These are phyloP conservation scores for Nicotiana knightiana DNA, from an alignment of 257 asterid genomes.

Conservation along the genomic window DNA sequence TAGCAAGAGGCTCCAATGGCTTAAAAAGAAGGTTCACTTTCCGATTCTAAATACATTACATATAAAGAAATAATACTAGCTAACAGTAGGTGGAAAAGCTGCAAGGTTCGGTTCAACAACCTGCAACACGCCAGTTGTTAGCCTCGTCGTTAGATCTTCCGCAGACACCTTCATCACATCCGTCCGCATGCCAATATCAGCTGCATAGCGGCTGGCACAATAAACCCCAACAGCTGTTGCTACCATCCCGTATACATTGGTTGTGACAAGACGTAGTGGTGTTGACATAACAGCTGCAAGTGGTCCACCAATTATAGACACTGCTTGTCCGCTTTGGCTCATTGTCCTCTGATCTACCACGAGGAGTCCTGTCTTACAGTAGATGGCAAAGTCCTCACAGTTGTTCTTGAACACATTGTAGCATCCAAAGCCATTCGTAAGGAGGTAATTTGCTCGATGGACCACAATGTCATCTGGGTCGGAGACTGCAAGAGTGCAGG, in stretches of 20 bases:
- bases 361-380: slow-evolving; percentile 91
- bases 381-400: slow-evolving; percentile 91
- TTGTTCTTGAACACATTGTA: slow-evolving; percentile 80
- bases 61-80: slow-evolving; percentile 12
- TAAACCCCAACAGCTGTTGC: slow-evolving; percentile 73
- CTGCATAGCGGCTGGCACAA: slow-evolving; percentile 79
- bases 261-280: slow-evolving; percentile 65
- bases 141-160: slow-evolving; percentile 65
- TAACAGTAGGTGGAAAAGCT: slow-evolving; percentile 26
- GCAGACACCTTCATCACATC: slow-evolving; percentile 64
- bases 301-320: slow-evolving; percentile 77
- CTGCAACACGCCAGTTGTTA: slow-evolving; percentile 47
- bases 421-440: slow-evolving; percentile 78
- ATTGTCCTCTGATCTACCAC: slow-evolving; percentile 57
- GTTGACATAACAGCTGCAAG: slow-evolving; percentile 77
- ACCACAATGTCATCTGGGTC: slow-evolving; percentile 49
- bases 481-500: slow-evolving; percentile 76
- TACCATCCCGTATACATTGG: slow-evolving; percentile 66
- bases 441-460: slow-evolving; percentile 77
- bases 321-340: slow-evolving; percentile 97
- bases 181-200: slow-evolving; percentile 83
- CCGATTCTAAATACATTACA: not conserved
- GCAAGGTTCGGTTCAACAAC: slow-evolving; percentile 41
- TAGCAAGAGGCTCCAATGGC: not conserved
- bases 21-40: not conserved